Percentiles rank a stretch among this genome's conserved stretches.
Conservation (phyloP, 257 asterid genomes). For the Solanum sejunctum region DNA sequence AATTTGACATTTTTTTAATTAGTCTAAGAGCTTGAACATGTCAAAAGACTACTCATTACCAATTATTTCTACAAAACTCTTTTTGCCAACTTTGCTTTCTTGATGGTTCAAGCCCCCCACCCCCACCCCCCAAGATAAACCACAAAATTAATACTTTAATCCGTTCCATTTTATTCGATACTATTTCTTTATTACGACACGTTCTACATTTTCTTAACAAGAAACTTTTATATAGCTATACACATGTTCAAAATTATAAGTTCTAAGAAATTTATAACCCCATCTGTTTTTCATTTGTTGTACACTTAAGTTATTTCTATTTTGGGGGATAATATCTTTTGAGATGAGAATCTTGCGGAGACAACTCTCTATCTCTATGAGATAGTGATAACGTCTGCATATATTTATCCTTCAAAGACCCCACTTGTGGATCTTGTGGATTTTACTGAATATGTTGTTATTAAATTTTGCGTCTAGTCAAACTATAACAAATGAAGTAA, state of each 20-base stretch:
- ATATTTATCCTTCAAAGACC: too few relatives aligned
- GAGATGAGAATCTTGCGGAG: too few relatives aligned
- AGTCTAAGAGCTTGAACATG: background rate
- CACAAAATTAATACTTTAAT: background rate
- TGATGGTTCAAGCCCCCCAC: background rate
- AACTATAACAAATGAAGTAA: background rate
- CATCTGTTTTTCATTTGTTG: too few relatives aligned
- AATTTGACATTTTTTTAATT: background rate
- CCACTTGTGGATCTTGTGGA: too few relatives aligned
- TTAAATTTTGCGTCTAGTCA: background rate
- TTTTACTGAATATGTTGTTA: too few relatives aligned
- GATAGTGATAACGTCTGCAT: too few relatives aligned
- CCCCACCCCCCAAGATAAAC: background rate
- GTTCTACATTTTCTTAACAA: background rate
- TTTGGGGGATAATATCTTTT: too few relatives aligned
- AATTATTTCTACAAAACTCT: background rate
- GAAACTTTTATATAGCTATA: background rate
- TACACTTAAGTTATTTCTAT: too few relatives aligned
- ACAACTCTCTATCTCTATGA: too few relatives aligned
- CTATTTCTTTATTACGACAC: background rate
- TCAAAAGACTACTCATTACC: background rate
- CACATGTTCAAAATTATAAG: background rate
- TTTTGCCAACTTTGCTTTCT: background rate
- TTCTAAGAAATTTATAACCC: background rate
- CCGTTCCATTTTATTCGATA: background rate